These are phyloP conservation scores for Chlamydomonas reinhardtii DNA, from an alignment of 163 green algal species.

Conservation along the genomic window DNA sequence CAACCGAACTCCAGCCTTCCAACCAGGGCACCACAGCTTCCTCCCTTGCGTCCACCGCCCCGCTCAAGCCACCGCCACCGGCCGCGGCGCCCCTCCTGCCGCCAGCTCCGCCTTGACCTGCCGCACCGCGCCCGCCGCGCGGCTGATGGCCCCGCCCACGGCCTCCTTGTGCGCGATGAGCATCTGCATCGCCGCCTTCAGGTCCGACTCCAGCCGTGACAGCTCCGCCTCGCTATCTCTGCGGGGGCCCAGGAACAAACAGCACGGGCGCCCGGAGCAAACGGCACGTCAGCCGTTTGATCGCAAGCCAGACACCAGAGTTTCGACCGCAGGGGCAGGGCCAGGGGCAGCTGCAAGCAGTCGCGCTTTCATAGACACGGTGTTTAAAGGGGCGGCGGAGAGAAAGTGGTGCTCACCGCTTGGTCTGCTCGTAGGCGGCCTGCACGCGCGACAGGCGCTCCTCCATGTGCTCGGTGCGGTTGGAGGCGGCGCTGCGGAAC, in stretches of 20 bases:
- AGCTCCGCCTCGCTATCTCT: constrained; percentile 63
- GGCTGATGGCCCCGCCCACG: background rate
- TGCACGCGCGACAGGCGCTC: constrained; percentile 46
- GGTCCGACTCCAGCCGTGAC: constrained; percentile 47
- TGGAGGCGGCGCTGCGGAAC: constrained; percentile 52
- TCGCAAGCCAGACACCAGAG: too few relatives aligned
- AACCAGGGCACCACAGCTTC: background rate
- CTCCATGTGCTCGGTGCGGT: constrained; percentile 59
- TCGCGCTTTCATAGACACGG: too few relatives aligned
- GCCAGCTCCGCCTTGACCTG: constrained; percentile 12
- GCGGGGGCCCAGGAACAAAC: background rate
- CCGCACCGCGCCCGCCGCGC: background rate
- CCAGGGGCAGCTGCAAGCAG: too few relatives aligned
- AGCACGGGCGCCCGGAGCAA: background rate
- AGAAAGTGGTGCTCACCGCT: constrained; percentile 47
- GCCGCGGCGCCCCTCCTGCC: background rate
- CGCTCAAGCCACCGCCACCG: background rate
- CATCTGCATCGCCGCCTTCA: constrained; percentile 58
- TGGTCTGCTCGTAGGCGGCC: constrained; percentile 62
- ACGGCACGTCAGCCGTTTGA: too few relatives aligned
- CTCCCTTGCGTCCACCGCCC: too few relatives aligned
- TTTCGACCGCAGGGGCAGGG: too few relatives aligned
- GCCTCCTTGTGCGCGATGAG: constrained; percentile 59
- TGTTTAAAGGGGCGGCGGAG: too few relatives aligned
- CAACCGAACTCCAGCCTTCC: background rate